Evolutionary conservation across 106 monocot species (phyloP), one percentile per base, ranked within the genome.

Genomic region (Dendrobium huoshanense): DNA sequence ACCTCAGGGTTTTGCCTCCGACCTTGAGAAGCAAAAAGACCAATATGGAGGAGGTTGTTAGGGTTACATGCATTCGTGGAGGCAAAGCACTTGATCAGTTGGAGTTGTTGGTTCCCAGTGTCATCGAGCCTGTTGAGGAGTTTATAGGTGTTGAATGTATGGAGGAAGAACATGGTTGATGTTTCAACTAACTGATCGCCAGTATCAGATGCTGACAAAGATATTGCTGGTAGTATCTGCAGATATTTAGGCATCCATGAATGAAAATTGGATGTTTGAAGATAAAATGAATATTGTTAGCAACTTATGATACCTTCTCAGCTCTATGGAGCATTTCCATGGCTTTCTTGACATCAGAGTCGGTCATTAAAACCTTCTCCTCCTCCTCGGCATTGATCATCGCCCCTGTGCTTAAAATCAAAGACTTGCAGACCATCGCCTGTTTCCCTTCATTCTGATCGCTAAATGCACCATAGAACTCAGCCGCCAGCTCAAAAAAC

Each of bases 401-500:
- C 10, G 89, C 88, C 18, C 83, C 87, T 0, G 91, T 88, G 59
- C 88, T 81, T 9, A 95, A 29, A 67, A 95, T 93, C 74, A 91
- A 79, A 11, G 87, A 79, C 80, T 93, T 95, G 84, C 92, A 95
- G 29, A 84, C 47, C 87, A 90, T 90, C 5, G 75, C 72, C 27
- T 68, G 77, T 41, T 83, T 90, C 84, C 73, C 89, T 79, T 67
- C 82, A 41, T 44, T 56, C 22, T 87, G 78, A 6, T 82, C 86
- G 65, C 65, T 45, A 9, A 54, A 40, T 45, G 81, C 67, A 9
- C 77, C 49, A 33, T 88, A 99, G 81, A 99, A 99, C 7, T 93
- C 95, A 9, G 98, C 86, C 67, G 92, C 89, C 77, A 99, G 77
- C 79, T 93, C 90, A 11, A 89, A 87, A 79, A 91, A 99, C 79